These are phyloP conservation scores for Calonectria fujianensis DNA, from an alignment of 2,329 filamentous ascomycete genomes.

Conservation along the genomic window DNA sequence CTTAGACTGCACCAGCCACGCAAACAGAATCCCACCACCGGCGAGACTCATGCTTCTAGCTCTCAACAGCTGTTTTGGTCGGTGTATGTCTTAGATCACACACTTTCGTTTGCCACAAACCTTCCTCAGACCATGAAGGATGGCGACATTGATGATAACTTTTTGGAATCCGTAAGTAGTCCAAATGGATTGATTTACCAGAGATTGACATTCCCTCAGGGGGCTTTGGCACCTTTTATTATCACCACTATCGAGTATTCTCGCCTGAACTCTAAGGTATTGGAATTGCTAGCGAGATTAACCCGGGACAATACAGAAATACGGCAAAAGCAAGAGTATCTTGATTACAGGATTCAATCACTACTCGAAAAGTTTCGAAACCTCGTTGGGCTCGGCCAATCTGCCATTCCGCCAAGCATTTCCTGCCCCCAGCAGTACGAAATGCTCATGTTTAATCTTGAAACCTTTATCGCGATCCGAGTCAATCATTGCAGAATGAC, in stretches of 20 bases:
- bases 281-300: background rate
- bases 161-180: background rate
- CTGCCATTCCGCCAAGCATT: background rate
- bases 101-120: background rate
- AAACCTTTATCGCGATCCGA: background rate
- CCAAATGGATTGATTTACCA: too few relatives aligned
- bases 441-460: background rate
- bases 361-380: background rate
- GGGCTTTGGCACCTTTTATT: background rate
- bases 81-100: background rate
- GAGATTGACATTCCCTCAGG: background rate
- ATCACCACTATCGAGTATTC: background rate
- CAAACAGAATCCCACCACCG: background rate
- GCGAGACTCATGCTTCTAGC: background rate
- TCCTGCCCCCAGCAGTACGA: background rate
- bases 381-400: background rate
- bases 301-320: background rate
- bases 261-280: background rate
- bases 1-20: background rate
- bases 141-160: background rate
- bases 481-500: background rate
- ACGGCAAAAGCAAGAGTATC: background rate
- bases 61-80: background rate
- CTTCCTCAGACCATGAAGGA: constrained; percentile 1
- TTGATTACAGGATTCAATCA: background rate